Evolutionary conservation across 345 rosid genomes (phyloP), one percentile per base, ranked within the genome.

Genomic region (Chamaenerion angustifolium): DNA sequence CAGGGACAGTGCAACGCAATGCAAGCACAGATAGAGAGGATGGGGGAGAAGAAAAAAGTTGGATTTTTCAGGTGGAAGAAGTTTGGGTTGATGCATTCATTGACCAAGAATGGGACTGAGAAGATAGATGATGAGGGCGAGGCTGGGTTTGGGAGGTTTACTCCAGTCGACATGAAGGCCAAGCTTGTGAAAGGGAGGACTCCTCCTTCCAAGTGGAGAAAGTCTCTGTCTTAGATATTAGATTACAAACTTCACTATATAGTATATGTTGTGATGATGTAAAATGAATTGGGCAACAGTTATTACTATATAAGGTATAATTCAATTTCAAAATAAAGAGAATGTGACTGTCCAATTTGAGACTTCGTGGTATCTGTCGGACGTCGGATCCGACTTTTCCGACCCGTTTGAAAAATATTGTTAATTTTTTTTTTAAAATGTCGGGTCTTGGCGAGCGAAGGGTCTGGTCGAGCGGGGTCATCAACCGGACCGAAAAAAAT

Each of bases 61-160:
- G 84, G 94, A 42, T 73, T 81, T 35, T 85, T 90, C 49, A 73
- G 64, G 74, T 86, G 98, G 94, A 81, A 58, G 74, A 85, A 48
- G 62, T 43, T 81, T 12, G 86, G 86, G 37, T 40, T 79, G 12
- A 67, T 69, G 66, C 66, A 81, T 14, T 57, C 88, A 8, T 46
- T 72, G 16, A 74, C 49, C 76, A 60, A 40, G 81, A 66, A 10
- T 12, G 54, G 2, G 41, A 40, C 25, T 11, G 71, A 51, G 46
- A 71, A 66, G 5, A 40, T 21, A 21, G 46, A 40, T 3, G 67
- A 49, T 12, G 76, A 46, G 42, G 73, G 19, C 16, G 82, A 75
- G 4, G 48, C 46, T 48, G 74, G 56, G 12, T 64, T 43, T 41
- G 71, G 59, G n/a, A 69, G 58, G 45, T 71, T 66, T 48, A 88